Evolutionary conservation across 1,284 basidiomycete genomes (phyloP).

Genomic region (Leccinum laetum): DNA sequence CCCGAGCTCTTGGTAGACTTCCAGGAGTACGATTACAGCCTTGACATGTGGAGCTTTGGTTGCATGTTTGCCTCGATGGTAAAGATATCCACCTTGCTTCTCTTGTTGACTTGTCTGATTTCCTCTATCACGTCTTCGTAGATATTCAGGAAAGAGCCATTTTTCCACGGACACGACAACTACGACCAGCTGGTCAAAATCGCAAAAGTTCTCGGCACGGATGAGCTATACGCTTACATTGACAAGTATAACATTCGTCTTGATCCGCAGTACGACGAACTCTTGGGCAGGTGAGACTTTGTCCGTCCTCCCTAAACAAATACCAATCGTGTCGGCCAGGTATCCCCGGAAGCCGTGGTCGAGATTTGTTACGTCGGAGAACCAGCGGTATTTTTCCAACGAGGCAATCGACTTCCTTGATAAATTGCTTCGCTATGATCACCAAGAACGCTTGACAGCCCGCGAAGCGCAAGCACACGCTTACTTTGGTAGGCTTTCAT

Average conservation of each 20-base stretch:
- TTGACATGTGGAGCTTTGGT: constrained; percentile 99
- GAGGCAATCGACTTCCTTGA: constrained; percentile 98
- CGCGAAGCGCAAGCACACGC: constrained; percentile 87
- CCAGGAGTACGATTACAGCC: constrained; percentile 96
- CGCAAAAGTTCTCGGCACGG: constrained; percentile 96
- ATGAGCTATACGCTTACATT: constrained; percentile 89
- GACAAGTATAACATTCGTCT: constrained; percentile 96
- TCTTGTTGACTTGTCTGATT: neutral
- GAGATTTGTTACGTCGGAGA: constrained; percentile 91
- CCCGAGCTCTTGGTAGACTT: constrained; percentile 98
- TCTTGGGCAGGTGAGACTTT: constrained; percentile 67
- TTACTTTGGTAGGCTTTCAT: constrained; percentile 73
- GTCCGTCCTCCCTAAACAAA: constrained; percentile 1
- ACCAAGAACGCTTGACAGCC: constrained; percentile 95
- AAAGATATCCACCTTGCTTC: constrained; percentile 21
- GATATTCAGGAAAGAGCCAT: constrained; percentile 99
- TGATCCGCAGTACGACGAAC: constrained; percentile 88
- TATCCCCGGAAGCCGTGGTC: constrained; percentile 96
- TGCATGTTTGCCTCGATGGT: constrained; percentile 99
- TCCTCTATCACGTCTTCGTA: constrained; percentile 33
- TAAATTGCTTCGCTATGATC: constrained; percentile 95
- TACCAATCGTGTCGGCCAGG: constrained; percentile 37
- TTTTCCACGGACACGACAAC: constrained; percentile 99
- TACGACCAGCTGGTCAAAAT: constrained; percentile 99
- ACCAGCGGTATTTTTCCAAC: constrained; percentile 97